These are phyloP conservation scores for Odonthalia washingtoniensis DNA, from an alignment of 31 red algal genomes.

Conservation along the genomic window DNA sequence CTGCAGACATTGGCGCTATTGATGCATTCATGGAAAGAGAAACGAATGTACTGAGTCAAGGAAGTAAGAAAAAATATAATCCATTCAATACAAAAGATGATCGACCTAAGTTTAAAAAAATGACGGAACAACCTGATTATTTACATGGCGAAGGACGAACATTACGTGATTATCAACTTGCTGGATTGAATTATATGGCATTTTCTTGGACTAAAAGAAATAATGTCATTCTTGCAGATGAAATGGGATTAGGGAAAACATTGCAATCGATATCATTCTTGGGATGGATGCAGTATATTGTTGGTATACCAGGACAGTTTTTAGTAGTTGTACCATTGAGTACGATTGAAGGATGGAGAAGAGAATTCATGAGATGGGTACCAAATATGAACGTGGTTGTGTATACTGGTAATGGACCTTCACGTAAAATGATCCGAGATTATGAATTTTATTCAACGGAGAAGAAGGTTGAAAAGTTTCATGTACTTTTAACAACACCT, in stretches of 20 bases:
- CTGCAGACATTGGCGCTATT: constrained; percentile 82
- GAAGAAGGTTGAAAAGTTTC: constrained; percentile 62
- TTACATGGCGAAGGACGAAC: constrained; percentile 88
- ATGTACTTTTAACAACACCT: constrained; percentile 84
- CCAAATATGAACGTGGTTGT: constrained; percentile 93
- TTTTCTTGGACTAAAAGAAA: constrained; percentile 84
- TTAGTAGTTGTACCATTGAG: constrained; percentile 96
- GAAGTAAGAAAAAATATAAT: constrained; percentile 77
- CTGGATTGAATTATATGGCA: constrained; percentile 87
- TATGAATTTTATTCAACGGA: constrained; percentile 74
- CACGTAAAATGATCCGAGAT: constrained; percentile 73
- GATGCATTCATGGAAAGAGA: constrained; percentile 87
- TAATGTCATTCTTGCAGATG: constrained; percentile 95
- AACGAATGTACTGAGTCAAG: constrained; percentile 51
- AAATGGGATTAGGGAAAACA: constrained; percentile 97
- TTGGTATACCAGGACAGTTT: constrained; percentile 80
- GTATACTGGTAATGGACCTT: constrained; percentile 80
- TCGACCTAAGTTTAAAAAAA: constrained; percentile 73
- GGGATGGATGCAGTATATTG: constrained; percentile 82
- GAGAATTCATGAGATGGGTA: constrained; percentile 92
- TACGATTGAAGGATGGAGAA: constrained; percentile 92
- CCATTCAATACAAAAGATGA: constrained; percentile 83
- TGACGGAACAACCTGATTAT: constrained; percentile 79
- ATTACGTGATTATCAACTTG: constrained; percentile 91
- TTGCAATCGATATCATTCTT: constrained; percentile 92